These are phyloP conservation scores for Aurifilum marmelostoma DNA, from an alignment of 2,329 filamentous ascomycete genomes.

Conservation along the genomic window DNA sequence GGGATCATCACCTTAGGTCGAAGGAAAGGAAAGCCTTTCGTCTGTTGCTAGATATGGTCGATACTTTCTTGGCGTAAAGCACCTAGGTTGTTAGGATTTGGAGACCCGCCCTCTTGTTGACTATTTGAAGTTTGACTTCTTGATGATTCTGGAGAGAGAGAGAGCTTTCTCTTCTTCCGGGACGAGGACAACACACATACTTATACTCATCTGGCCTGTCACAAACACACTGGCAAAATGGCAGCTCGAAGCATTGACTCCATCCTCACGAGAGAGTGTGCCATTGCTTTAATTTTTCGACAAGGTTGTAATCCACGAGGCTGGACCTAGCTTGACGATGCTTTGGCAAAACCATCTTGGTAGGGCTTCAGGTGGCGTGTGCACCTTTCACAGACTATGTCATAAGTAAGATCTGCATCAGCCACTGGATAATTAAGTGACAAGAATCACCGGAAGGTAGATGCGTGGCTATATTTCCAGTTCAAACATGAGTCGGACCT, in stretches of 20 bases:
- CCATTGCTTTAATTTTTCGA: not conserved
- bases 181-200: not conserved
- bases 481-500: not conserved
- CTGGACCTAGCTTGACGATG: slow-evolving; percentile 1
- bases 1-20: not conserved
- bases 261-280: not conserved
- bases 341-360: not conserved
- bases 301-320: not conserved
- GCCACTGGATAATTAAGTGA: not conserved
- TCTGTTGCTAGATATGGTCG: not conserved
- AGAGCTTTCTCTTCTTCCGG: not conserved
- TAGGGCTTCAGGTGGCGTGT: not conserved
- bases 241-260: not conserved
- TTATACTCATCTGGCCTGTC: not conserved
- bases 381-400: not conserved
- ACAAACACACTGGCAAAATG: not conserved
- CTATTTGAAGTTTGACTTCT: not conserved
- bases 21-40: not conserved
- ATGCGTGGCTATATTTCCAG: not conserved
- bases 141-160: not conserved
- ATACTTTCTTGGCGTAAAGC: not conserved
- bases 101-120: not conserved
- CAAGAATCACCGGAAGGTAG: too few species aligned
- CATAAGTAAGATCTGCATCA: not conserved
- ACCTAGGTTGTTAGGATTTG: not conserved